Conservation (phyloP, 306 rosid genomes). For the peach (Prunus persica) region DNA sequence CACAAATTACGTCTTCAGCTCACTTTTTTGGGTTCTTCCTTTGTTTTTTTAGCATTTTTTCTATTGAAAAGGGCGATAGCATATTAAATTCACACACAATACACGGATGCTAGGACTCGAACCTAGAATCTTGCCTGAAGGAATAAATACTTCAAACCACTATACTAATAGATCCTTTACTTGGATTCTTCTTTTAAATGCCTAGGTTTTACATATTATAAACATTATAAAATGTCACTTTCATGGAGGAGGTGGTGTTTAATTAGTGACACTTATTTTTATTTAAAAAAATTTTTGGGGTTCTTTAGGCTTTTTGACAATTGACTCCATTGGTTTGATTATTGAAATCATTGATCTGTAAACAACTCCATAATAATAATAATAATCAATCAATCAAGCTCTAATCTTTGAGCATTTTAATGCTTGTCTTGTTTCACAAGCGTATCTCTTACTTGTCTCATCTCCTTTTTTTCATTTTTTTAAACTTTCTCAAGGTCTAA, state of each 20-base stretch:
- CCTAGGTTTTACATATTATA: not conserved
- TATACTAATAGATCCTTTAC: too few species aligned
- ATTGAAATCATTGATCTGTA: not conserved
- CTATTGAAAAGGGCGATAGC: rapidly evolving
- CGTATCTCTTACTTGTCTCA: not conserved
- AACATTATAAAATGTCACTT: not conserved
- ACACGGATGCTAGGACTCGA: rapidly evolving
- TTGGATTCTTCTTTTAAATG: too few species aligned
- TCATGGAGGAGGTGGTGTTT: constrained; percentile 14
- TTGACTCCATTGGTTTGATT: not conserved
- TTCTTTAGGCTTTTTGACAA: not conserved
- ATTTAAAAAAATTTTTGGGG: too few species aligned
- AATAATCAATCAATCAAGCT: not conserved
- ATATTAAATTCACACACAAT: too few species aligned
- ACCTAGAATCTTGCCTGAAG: rapidly evolving
- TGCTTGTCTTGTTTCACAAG: not conserved
- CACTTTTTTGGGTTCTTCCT: not conserved
- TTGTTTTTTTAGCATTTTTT: too few species aligned
- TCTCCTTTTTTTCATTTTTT: not conserved
- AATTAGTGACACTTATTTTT: not conserved
- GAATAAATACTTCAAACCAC: too few species aligned
- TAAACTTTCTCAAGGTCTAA: not conserved
- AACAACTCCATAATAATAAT: not conserved
- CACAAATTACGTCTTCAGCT: not conserved
- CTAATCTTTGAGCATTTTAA: not conserved